A percentile compares a stretch with the other conserved stretches of the same genome.
phyloP scores from a whole-genome alignment of 768 basidiomycete species.

The Xerocomus potaroensis region DNA sequence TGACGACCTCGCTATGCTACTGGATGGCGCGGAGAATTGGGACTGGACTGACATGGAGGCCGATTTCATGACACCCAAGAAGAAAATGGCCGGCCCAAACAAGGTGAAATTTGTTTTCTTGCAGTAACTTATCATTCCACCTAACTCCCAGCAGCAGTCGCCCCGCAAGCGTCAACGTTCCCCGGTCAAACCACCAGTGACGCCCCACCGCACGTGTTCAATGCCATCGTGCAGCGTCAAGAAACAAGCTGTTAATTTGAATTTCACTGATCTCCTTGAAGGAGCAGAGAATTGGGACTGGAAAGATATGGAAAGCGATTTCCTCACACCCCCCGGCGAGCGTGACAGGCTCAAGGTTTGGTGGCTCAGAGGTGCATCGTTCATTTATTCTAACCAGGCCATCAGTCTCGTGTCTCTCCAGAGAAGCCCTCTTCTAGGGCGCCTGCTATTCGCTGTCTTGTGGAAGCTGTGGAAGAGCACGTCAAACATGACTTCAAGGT shows the following conservation, averaged over 20 bases:
- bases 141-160: constrained; percentile 11
- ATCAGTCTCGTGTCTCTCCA: constrained; percentile 10
- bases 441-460: constrained; percentile 52
- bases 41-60: constrained; percentile 59
- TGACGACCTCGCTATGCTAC: constrained; percentile 47
- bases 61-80: constrained; percentile 50
- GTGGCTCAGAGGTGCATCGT: not conserved
- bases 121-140: not conserved
- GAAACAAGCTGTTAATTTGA: constrained; percentile 31
- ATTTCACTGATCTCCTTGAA: constrained; percentile 48
- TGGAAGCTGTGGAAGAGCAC: constrained; percentile 43
- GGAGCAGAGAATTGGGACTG: constrained; percentile 72
- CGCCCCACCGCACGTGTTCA: constrained; percentile 12
- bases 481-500: constrained; percentile 25
- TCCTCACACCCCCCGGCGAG: constrained; percentile 44
- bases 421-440: constrained; percentile 27
- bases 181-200: constrained; percentile 14
- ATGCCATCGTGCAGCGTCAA: not conserved
- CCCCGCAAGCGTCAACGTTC: constrained; percentile 13
- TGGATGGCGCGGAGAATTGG: constrained; percentile 69
- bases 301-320: constrained; percentile 50
- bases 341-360: constrained; percentile 19
- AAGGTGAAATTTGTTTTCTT: no score
- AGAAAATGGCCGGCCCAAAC: constrained; percentile 32
- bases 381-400: constrained; percentile 3